Evolutionary conservation across 225 moss, liverwort and hornwort genomes (phyloP).

Genomic region (Physcomitrium patens): DNA sequence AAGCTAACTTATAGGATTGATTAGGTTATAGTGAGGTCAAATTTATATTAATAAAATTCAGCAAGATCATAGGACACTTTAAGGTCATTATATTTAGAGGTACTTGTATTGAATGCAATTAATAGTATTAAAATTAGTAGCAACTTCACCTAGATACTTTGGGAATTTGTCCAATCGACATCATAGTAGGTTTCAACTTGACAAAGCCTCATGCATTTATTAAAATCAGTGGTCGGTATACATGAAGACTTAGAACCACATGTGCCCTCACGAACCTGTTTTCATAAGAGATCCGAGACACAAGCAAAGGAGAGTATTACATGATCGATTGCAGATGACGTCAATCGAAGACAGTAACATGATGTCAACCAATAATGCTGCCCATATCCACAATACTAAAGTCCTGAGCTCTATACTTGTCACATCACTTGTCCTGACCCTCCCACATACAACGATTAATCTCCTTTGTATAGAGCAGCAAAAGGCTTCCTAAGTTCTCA

Average conservation of each 20-base stretch:
- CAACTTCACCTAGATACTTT: no score
- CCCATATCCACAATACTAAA: conserved; percentile 13
- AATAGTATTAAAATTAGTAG: no score
- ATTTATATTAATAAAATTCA: no score
- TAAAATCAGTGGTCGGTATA: background rate
- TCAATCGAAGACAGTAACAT: conserved; percentile 19
- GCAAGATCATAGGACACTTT: no score
- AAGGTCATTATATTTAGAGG: no score
- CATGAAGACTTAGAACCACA: conserved; percentile 20
- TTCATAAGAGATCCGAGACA: conserved; percentile 14
- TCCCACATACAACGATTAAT: background rate
- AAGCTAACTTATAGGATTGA: no score
- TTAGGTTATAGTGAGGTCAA: no score
- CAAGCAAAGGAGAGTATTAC: conserved; percentile 15
- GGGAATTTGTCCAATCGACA: no score
- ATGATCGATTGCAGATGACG: conserved; percentile 5
- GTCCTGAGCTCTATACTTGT: conserved; percentile 15
- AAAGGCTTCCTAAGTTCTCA: conserved; percentile 9
- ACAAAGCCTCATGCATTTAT: no score
- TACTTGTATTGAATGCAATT: no score
- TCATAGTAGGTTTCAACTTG: no score
- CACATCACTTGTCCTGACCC: conserved; percentile 5
- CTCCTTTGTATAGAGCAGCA: conserved; percentile 3
- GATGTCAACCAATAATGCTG: conserved; percentile 11
- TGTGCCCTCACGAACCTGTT: conserved; percentile 18